phyloP scores from a whole-genome alignment of 108 stramenopile genomes.

The Chaetoceros muelleri region DNA sequence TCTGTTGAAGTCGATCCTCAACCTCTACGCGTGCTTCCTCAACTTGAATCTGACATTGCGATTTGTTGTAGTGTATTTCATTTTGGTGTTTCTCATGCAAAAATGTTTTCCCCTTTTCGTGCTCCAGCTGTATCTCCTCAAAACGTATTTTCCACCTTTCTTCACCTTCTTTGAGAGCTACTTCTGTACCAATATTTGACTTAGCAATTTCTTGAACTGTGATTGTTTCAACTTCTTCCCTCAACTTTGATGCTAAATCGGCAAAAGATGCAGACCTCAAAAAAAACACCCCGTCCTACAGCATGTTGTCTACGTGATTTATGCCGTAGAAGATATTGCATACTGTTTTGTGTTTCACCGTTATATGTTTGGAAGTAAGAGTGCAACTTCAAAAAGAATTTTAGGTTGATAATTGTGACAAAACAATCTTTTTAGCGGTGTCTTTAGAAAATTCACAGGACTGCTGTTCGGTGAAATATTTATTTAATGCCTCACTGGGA shows the following conservation, averaged over 20 bases:
- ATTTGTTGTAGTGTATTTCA: neutral
- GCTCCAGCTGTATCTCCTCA: neutral
- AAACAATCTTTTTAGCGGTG: too few species aligned
- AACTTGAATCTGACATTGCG: neutral
- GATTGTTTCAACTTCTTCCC: neutral
- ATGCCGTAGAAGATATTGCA: too few species aligned
- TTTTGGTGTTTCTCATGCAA: neutral
- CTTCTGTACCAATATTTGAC: neutral
- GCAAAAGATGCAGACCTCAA: neutral
- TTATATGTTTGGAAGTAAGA: too few species aligned
- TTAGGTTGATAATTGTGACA: too few species aligned
- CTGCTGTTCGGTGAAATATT: too few species aligned
- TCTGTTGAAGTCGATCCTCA: neutral
- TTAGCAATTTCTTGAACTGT: neutral
- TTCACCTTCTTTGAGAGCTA: neutral
- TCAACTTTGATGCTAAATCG: neutral
- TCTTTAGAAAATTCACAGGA: too few species aligned
- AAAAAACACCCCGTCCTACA: too few species aligned
- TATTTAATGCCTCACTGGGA: too few species aligned
- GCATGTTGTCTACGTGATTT: too few species aligned
- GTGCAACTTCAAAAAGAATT: too few species aligned
- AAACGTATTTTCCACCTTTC: neutral
- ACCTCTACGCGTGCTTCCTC: neutral
- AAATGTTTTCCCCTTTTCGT: neutral
- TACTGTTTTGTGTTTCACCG: too few species aligned